Base-by-base conservation (phyloP, 805 yeast species). In the Millerozyma acaciae region DNA sequence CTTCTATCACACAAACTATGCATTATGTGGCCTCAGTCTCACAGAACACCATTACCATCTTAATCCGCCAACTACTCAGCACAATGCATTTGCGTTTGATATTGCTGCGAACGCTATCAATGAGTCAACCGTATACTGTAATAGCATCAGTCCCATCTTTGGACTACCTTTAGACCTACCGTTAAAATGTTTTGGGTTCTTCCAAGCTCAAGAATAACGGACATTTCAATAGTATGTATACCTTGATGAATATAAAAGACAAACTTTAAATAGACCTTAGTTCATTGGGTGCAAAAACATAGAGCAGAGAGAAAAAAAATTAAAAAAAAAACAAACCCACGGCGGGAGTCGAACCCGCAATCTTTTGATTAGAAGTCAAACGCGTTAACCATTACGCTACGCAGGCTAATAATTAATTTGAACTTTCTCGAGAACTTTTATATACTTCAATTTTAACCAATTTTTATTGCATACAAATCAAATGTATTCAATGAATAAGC, bases 1-100 rank as follows among this genome's bases (percentile, higher is more conserved):
- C 54, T 82, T 80, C 38, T 93, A 93, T 56, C 99, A 93, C 51
- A 81, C 96, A 1, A 87, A 89, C 51, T 93, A 93, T 53, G 78
- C 80, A 0, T 60, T 89, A 2, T 61, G 82, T 34, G 99, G 98
- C 0, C 61, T 90, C 18, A 74, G 86, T 28, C 60, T 70, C 28
- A 65, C 76, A 12, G 84, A 78, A 44, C 63, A 78, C 44, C 33
- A 40, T 12, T 69, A 67, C 44, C 21, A 22, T 8, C 28, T 55
- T 8, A 21, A n/a, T n/a, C n/a, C n/a, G n/a, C n/a, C n/a, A n/a
- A n/a, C n/a, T n/a, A n/a, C 21, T 1, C 38, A 38, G 19, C 21
- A 19, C n/a, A 44, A 29, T 18, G 18, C 35, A 9, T 44, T 47
- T 32, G 57, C 54, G 5, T 54, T 44, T 37, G 32, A 40, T 8